These are phyloP conservation scores for Kodamaea arcana DNA, from an alignment of 1,139 yeast species.

Conservation along the genomic window DNA sequence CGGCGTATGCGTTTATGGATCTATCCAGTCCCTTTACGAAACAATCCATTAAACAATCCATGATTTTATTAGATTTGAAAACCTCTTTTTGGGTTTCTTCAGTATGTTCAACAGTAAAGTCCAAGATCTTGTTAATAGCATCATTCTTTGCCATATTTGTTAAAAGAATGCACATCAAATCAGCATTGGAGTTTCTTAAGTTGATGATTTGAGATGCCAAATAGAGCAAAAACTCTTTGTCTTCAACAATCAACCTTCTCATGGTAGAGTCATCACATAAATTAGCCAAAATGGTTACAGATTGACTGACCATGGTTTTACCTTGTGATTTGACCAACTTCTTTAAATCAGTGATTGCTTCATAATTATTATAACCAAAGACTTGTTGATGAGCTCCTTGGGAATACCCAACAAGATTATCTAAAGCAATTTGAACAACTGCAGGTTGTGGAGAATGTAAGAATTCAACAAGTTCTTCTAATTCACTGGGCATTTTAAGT, in stretches of 20 bases:
- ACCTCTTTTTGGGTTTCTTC: slow-evolving; percentile 27
- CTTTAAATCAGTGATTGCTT: slow-evolving; percentile 74
- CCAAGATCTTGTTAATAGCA: slow-evolving; percentile 52
- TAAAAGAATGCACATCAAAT: slow-evolving; percentile 76
- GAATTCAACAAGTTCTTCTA: slow-evolving; percentile 73
- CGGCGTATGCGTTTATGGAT: slow-evolving; percentile 64
- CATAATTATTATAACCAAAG: slow-evolving; percentile 66
- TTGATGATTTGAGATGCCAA: slow-evolving; percentile 54
- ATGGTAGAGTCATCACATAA: slow-evolving; percentile 69
- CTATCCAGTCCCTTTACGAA: slow-evolving; percentile 84
- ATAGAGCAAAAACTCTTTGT: slow-evolving; percentile 53
- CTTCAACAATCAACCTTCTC: slow-evolving; percentile 62
- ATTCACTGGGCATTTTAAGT: slow-evolving; percentile 50
- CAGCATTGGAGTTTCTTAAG: slow-evolving; percentile 63
- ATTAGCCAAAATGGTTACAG: slow-evolving; percentile 79
- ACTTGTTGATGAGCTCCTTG: slow-evolving; percentile 61
- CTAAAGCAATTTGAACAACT: slow-evolving; percentile 80
- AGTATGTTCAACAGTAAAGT: slow-evolving; percentile 35
- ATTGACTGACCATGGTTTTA: slow-evolving; percentile 55
- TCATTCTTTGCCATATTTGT: slow-evolving; percentile 84
- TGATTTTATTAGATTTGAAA: slow-evolving; percentile 56
- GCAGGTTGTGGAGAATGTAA: slow-evolving; percentile 81
- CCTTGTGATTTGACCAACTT: slow-evolving; percentile 49
- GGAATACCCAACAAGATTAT: slow-evolving; percentile 79
- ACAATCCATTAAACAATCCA: slow-evolving; percentile 85